These are phyloP conservation scores for Termitomyces sp. DNA, from an alignment of 768 basidiomycete genomes.

Conservation along the genomic window DNA sequence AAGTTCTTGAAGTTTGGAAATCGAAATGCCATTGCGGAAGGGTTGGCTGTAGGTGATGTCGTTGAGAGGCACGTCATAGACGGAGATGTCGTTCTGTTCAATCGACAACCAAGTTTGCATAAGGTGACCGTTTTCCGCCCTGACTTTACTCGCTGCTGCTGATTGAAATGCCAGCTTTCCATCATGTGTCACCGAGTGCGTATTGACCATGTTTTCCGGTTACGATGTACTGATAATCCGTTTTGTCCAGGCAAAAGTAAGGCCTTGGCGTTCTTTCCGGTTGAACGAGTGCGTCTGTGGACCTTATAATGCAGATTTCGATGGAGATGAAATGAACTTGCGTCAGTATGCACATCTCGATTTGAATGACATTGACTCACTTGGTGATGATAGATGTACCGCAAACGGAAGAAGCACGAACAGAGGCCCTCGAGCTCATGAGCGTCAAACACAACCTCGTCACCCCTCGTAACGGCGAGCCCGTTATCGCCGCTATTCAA, in stretches of 20 bases:
- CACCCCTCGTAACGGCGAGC: conserved; percentile 97
- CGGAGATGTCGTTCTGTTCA: conserved; percentile 96
- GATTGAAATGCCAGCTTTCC: conserved; percentile 58
- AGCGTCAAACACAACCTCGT: conserved; percentile 95
- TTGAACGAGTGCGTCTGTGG: conserved; percentile 99
- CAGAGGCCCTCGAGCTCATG: conserved; percentile 97
- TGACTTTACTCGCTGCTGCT: neutral
- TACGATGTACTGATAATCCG: neutral
- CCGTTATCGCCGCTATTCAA: conserved; percentile 98
- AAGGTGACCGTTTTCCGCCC: conserved; percentile 46
- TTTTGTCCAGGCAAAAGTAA: conserved; percentile 65
- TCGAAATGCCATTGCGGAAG: conserved; percentile 73
- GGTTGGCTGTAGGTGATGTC: conserved; percentile 80
- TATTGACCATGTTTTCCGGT: neutral
- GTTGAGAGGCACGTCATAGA: conserved; percentile 95
- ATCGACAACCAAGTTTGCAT: conserved; percentile 97
- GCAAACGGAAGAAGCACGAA: conserved; percentile 97
- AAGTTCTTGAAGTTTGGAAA: conserved; percentile 90
- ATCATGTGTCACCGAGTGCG: conserved; percentile 97
- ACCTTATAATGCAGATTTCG: conserved; percentile 99
- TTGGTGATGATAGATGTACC: conserved; percentile 71
- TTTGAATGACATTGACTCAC: conserved; percentile 2
- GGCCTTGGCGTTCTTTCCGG: conserved; percentile 96
- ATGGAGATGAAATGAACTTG: conserved; percentile 99
- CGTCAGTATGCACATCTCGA: conserved; percentile 48